Evolutionary conservation across 73 alveolate species (phyloP), one percentile per base, ranked within the genome.

Genomic region (Diophrys appendiculata): DNA sequence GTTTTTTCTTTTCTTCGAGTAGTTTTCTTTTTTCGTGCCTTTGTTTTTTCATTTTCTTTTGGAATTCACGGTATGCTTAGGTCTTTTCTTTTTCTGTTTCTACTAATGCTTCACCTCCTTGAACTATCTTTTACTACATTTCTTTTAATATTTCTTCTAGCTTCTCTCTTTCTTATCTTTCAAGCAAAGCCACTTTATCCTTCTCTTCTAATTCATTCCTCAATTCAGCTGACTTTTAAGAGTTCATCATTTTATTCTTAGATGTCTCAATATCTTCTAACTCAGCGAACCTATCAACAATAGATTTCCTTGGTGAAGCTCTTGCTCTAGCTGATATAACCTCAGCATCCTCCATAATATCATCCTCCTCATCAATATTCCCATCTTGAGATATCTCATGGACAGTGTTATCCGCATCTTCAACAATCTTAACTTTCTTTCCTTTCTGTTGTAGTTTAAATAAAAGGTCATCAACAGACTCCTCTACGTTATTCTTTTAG

Each of bases 61-160:
- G 73, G 26, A 31, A 35, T 28, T 78, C 80, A 43, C 87, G 24
- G 29, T 28, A 68, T 0, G 74, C 68, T 34, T 67, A 22, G 35
- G 68, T 68, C 29, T 34, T 35, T 23, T 53, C 73, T 33, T 54
- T 78, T 32, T 68, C 77, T 28, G 52, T 76, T 1, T 68, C 83
- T 25, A 14, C 68, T 0, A 43, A 27, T 0, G 76, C 79, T 1
- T 68, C 55, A 25, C 74, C 73, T 29, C 86, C 83, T 1, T 75
- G 33, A n/a, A 83, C 88, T 68, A 94, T 82, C 70, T 83, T 82
- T 33, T 69, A 35, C 72, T 91, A 88, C 72, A 91, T 75, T 52
- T 90, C 96, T 31, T 74, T 54, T n/a, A 94, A 29, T 52, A 90
- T 31, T 18, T 74, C 68, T 78, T 90, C 93, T n/a, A 92, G 81